Evolutionary conservation across 2,329 filamentous ascomycete species (phyloP).

Genomic region (Myriosclerotinia duriaeana): DNA sequence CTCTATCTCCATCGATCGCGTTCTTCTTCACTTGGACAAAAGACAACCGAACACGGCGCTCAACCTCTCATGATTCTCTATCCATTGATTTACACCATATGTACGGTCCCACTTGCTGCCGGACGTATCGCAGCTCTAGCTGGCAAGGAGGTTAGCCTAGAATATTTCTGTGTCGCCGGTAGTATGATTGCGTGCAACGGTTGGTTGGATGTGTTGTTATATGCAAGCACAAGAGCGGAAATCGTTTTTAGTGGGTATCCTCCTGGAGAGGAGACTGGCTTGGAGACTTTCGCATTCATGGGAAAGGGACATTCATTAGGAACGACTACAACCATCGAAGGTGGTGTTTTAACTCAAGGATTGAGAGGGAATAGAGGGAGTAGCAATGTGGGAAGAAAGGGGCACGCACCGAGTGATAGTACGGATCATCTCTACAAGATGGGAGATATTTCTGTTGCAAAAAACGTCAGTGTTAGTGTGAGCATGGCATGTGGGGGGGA

Average conservation of each 20-base stretch:
- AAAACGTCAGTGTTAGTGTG: slow-evolving; percentile 32
- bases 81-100: slow-evolving; percentile 67
- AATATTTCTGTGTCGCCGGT: slow-evolving; percentile 59
- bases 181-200: slow-evolving; percentile 58
- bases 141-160: slow-evolving; percentile 50
- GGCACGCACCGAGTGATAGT: slow-evolving; percentile 25
- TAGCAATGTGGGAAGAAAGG: slow-evolving; percentile 1
- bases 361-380: slow-evolving; percentile 17
- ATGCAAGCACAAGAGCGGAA: slow-evolving; percentile 52
- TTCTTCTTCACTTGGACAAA: neutral
- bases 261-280: slow-evolving; percentile 48
- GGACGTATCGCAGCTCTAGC: slow-evolving; percentile 64
- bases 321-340: slow-evolving; percentile 26
- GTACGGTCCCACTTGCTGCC: slow-evolving; percentile 64
- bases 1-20: slow-evolving; percentile 31
- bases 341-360: slow-evolving; percentile 22
- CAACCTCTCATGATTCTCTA: slow-evolving; percentile 61
- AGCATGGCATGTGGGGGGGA: slow-evolving; percentile 20
- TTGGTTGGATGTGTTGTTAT: slow-evolving; percentile 55
- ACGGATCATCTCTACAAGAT: slow-evolving; percentile 34
- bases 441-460: slow-evolving; percentile 34
- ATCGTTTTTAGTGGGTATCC: slow-evolving; percentile 51
- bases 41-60: slow-evolving; percentile 27
- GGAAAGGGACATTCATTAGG: slow-evolving; percentile 31
- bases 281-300: slow-evolving; percentile 50